Evolutionary conservation across 768 basidiomycete species (phyloP), one percentile per base, ranked within the genome.

Genomic region (Panellus pusillus): DNA sequence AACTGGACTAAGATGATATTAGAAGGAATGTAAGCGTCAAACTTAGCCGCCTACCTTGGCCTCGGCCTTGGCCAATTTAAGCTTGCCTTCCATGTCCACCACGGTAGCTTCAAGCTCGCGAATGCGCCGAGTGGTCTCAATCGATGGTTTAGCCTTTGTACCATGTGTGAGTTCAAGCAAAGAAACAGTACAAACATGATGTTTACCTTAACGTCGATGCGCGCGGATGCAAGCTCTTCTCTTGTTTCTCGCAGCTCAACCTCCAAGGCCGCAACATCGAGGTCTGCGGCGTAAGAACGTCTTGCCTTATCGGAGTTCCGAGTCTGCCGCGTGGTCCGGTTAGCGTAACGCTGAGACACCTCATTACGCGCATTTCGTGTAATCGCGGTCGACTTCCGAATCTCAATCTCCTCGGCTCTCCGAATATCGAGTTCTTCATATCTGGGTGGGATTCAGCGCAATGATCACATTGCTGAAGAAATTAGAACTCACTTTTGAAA

Each of bases 401-500:
- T 6, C 17, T 48, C 47, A 20, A 55, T 55, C 24, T 55, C 54
- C 6, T 28, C 47, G 36, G 54, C 54, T n/a, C 42, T 28, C 19
- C 54, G 47, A 19, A 44, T 39, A 8, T 47, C 46, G 28, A 48
- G 42, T 43, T 44, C 41, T 19, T 48, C 47, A 28, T 49, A 49
- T 49, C 54, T 55, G n/a, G 14, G 35, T 37, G 12, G 46, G 39
- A 36, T 35, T 54, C 39, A 54, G 46, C 18, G 15, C 35, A 6
- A 49, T n/a, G n/a, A n/a, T n/a, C n/a, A n/a, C n/a, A 2, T 3
- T 45, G n/a, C 14, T 9, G n/a, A 43, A 17, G 24, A 28, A 27
- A 11, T 2, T 13, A 12, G 29, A 40, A 29, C 54, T 55, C 36
- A 55, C 54, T 47, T 44, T 55, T 47, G 42, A 55, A 55, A 20